Evolutionary conservation across 345 rosid genomes (phyloP).

Genomic region (Punica granatum): DNA sequence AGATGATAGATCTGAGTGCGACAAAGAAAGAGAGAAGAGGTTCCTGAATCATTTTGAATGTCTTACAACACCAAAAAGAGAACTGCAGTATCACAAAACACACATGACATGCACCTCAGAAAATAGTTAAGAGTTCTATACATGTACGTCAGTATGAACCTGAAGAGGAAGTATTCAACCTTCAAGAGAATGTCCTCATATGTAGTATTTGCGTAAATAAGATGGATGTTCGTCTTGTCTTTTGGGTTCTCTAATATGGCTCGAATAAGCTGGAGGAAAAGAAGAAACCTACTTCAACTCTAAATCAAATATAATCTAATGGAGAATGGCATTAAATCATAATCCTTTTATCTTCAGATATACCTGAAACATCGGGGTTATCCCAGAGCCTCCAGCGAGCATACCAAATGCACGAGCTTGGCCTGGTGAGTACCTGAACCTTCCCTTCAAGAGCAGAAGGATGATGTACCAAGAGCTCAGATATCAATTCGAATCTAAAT

Average conservation of each 20-base stretch:
- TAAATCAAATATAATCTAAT: background rate
- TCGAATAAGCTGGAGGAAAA: constrained; percentile 23
- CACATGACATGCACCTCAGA: too few relatives aligned
- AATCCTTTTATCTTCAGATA: background rate
- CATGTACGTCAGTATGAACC: background rate
- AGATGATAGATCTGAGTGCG: background rate
- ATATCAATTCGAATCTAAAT: background rate
- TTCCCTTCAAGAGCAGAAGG: constrained; percentile 22
- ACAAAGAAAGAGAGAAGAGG: too few relatives aligned
- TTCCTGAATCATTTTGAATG: background rate
- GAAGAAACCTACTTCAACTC: background rate
- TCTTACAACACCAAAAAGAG: background rate
- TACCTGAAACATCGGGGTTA: constrained; percentile 56
- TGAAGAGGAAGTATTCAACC: constrained; percentile 12
- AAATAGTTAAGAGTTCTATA: too few relatives aligned
- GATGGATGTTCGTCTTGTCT: constrained; percentile 28
- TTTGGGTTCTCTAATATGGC: constrained; percentile 40
- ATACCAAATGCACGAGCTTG: constrained; percentile 46
- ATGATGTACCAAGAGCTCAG: background rate
- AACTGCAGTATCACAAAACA: too few relatives aligned
- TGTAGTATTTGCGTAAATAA: constrained; percentile 38
- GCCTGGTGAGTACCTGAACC: constrained; percentile 30
- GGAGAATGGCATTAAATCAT: background rate
- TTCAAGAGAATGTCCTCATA: constrained; percentile 37
- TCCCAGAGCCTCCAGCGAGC: constrained; percentile 51